Conservation (phyloP, 1,139 yeast species). For the Taphrina betulina region DNA sequence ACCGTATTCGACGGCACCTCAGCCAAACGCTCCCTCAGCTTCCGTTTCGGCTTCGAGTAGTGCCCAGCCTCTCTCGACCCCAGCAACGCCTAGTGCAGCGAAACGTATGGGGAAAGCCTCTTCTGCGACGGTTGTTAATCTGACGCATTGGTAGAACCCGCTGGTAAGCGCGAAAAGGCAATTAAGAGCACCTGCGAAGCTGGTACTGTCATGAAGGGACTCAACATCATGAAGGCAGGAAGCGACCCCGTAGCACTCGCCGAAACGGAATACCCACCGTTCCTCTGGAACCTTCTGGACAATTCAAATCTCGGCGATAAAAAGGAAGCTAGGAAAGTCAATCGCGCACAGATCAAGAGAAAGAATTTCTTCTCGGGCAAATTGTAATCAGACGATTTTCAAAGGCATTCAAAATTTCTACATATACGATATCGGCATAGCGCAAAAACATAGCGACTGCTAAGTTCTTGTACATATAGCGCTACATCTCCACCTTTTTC, state of each 20-base stretch:
- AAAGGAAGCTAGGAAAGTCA: slow-evolving; percentile 25
- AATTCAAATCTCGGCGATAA: slow-evolving; percentile 3
- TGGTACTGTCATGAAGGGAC: slow-evolving; percentile 75
- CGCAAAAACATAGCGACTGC: too few relatives aligned
- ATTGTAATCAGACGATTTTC: slow-evolving; percentile 6
- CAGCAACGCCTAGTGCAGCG: slow-evolving; percentile 5
- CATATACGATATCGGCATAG: too few relatives aligned
- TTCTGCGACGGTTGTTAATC: too few relatives aligned
- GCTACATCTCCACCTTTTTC: too few relatives aligned
- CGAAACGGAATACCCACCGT: slow-evolving; percentile 85
- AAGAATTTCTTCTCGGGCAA: slow-evolving; percentile 24
- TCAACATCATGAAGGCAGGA: slow-evolving; percentile 74
- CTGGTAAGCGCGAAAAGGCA: slow-evolving; percentile 21
- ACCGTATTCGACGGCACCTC: slow-evolving; percentile 7
- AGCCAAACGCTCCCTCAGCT: slow-evolving; percentile 12
- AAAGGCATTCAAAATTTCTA: too few relatives aligned
- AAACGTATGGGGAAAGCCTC: too few relatives aligned
- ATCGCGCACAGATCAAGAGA: slow-evolving; percentile 25
- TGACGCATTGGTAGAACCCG: too few relatives aligned
- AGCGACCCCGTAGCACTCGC: slow-evolving; percentile 87
- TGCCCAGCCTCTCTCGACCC: slow-evolving; percentile 12
- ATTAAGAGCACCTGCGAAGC: slow-evolving; percentile 26
- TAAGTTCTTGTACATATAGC: too few relatives aligned
- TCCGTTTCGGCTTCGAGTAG: slow-evolving; percentile 19
- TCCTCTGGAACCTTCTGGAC: slow-evolving; percentile 77